Evolutionary conservation across 257 asterid genomes (phyloP).

Genomic region (Solanum neorickii): DNA sequence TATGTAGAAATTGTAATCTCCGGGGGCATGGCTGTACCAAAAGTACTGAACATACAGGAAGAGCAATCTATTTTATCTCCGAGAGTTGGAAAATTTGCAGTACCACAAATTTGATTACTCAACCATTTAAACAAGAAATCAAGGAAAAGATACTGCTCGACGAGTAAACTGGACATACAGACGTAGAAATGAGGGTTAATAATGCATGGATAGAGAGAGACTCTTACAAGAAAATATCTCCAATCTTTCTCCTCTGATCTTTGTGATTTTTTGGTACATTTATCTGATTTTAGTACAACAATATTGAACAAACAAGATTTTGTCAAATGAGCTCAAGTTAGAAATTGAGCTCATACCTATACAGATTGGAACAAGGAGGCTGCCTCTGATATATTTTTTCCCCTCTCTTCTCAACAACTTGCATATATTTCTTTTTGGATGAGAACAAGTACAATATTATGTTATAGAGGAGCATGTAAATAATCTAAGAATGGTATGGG

Average conservation of each 20-base stretch:
- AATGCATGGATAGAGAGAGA: neutral
- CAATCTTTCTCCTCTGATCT: neutral
- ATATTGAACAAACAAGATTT: neutral
- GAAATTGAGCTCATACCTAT: neutral
- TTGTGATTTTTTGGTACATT: neutral
- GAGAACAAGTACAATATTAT: neutral
- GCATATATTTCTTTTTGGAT: neutral
- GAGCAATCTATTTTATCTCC: conserved; percentile 37
- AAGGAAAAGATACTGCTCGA: neutral
- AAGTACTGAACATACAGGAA: conserved; percentile 42
- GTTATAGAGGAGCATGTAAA: neutral
- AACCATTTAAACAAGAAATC: neutral
- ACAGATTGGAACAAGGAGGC: neutral
- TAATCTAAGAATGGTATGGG: neutral
- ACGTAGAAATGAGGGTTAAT: neutral
- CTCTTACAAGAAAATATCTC: neutral
- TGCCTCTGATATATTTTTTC: neutral
- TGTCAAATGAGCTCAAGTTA: neutral
- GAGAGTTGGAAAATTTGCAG: conserved; percentile 44
- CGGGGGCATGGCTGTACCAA: conserved; percentile 73
- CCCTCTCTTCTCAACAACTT: neutral
- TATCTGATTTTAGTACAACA: neutral
- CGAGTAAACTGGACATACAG: neutral
- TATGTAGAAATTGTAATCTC: conserved; percentile 70
- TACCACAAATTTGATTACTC: conserved; percentile 31